Base-by-base conservation (phyloP, 208 protist species). In the Lotmaria passim region DNA sequence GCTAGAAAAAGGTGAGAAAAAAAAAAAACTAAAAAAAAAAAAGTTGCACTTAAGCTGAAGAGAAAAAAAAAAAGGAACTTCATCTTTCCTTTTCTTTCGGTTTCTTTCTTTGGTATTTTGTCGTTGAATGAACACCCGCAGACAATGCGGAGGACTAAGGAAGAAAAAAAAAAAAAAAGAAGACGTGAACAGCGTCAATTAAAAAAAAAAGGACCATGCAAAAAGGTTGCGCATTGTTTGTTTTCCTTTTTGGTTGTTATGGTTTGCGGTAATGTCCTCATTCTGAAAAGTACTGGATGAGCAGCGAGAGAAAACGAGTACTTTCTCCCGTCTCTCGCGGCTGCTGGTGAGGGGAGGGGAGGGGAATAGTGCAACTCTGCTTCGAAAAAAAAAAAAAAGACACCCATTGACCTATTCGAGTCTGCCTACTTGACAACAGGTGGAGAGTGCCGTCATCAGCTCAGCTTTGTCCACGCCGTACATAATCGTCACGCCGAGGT, bases 311-410 rank as follows among this genome's bases (percentile, higher is more conserved):
- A n/a, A n/a, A n/a, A n/a, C n/a, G n/a, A n/a, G n/a, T n/a, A n/a
- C n/a, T n/a, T n/a, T n/a, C n/a, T n/a, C n/a, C n/a, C n/a, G n/a
- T n/a, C n/a, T n/a, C n/a, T n/a, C n/a, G n/a, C n/a, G n/a, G n/a
- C n/a, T n/a, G n/a, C n/a, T n/a, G n/a, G n/a, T n/a, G n/a, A n/a
- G n/a, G n/a, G n/a, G n/a, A n/a, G n/a, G n/a, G n/a, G n/a, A n/a
- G n/a, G n/a, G n/a, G n/a, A n/a, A n/a, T n/a, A n/a, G n/a, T n/a
- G n/a, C n/a, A n/a, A n/a, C n/a, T n/a, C n/a, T n/a, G n/a, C n/a
- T n/a, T n/a, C n/a, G n/a, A n/a, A n/a, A n/a, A 10, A 51, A 41
- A 38, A 38, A 59, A 63, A 57, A 64, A 64, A 69, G 59, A 70
- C 12, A 33, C 33, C 19, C 48, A 46, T 1, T 10, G 0, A 60